These are phyloP conservation scores for Rosa multiflora DNA, from an alignment of 306 rosid species.

Conservation along the genomic window DNA sequence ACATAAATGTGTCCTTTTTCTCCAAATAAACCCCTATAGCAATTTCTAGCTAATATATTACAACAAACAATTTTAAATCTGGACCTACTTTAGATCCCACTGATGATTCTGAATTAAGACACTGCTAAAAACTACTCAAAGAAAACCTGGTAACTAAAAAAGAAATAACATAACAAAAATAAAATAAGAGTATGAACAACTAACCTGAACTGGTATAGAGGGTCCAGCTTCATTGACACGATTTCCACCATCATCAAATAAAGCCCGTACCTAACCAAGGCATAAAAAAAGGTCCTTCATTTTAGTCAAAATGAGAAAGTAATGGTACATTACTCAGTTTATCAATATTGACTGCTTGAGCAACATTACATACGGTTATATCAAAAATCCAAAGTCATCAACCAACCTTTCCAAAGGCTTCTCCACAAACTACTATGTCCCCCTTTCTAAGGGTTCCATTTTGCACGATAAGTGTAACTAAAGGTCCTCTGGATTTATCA, in stretches of 20 bases:
- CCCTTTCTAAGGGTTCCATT: slow-evolving; percentile 88
- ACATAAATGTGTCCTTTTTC: not conserved
- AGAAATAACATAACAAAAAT: not conserved
- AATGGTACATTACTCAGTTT: slow-evolving; percentile 9
- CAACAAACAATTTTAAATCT: not conserved
- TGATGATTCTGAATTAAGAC: not conserved
- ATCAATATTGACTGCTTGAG: slow-evolving; percentile 8
- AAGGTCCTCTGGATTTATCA: slow-evolving; percentile 89
- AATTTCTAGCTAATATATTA: not conserved
- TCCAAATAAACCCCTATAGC: not conserved
- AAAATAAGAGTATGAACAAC: slow-evolving; percentile 15
- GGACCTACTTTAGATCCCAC: not conserved
- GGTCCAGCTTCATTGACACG: slow-evolving; percentile 87
- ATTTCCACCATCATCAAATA: slow-evolving; percentile 88
- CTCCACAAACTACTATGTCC: slow-evolving; percentile 85
- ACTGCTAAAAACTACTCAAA: not conserved
- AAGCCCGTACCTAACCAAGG: slow-evolving; percentile 73
- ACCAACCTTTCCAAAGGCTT: slow-evolving; percentile 93
- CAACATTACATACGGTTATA: slow-evolving; percentile 11
- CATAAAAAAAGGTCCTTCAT: slow-evolving; percentile 17
- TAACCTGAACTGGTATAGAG: slow-evolving; percentile 91
- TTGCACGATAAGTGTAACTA: slow-evolving; percentile 88
- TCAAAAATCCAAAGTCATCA: slow-evolving; percentile 17
- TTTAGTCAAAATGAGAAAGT: slow-evolving; percentile 16
- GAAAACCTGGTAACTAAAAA: not conserved